These are phyloP conservation scores for Filobasidium floriforme DNA, from an alignment of 768 basidiomycete species.

Conservation along the genomic window DNA sequence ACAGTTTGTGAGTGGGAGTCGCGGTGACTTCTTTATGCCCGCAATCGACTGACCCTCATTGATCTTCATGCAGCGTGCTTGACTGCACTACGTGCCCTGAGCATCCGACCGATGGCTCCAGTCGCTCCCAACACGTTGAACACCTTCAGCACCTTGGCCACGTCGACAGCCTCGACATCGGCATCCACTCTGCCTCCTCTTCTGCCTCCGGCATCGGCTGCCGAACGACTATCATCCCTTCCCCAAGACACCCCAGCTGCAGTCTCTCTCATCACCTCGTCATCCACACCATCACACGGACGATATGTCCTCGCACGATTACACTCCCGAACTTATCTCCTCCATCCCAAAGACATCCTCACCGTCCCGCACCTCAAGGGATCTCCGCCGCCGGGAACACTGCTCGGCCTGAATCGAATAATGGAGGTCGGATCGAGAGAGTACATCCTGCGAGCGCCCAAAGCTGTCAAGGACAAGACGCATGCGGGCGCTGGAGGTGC, in stretches of 20 bases:
- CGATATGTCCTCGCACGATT: constrained; percentile 87
- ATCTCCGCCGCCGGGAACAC: constrained; percentile 65
- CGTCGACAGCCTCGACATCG: constrained; percentile 11
- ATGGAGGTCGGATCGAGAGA: constrained; percentile 93
- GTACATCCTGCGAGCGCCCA: constrained; percentile 63
- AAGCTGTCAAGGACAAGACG: constrained; percentile 18
- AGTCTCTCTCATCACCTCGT: constrained; percentile 59
- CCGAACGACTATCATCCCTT: constrained; percentile 28
- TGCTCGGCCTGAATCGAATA: constrained; percentile 71
- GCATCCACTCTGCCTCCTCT: constrained; percentile 15
- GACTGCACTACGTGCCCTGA: neutral
- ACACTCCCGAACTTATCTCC: constrained; percentile 76
- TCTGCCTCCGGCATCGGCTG: constrained; percentile 22
- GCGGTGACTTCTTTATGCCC: neutral
- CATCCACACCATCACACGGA: constrained; percentile 66
- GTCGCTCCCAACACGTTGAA: neutral
- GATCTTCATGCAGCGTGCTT: neutral
- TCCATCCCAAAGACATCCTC: constrained; percentile 82
- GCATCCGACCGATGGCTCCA: neutral
- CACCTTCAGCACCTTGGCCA: neutral
- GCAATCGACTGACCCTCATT: neutral
- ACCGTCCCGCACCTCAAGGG: constrained; percentile 86
- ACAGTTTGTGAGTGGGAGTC: neutral
- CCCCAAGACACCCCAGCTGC: constrained; percentile 51
- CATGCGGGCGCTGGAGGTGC: constrained; percentile 15